Base-by-base conservation (phyloP, 768 basidiomycete genomes). In the Candolleomyces efflorescens region DNA sequence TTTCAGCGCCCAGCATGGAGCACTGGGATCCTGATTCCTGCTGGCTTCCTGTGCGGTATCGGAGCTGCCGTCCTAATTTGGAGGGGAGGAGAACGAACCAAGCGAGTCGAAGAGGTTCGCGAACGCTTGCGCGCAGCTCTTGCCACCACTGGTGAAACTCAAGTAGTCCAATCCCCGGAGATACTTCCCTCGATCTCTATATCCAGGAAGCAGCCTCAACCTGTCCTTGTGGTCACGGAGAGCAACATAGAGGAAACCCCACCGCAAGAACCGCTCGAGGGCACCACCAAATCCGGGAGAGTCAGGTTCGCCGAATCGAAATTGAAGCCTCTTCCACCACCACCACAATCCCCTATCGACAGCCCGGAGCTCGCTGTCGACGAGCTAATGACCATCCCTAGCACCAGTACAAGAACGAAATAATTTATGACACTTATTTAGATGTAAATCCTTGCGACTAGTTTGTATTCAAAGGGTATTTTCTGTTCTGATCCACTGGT, bases 31-130 rank as follows among this genome's bases (percentile, higher is more conserved):
- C 77, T 93, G 15, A 90, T 95, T 50, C 88, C 89, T 0, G 74
- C 76, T 0, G 82, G 82, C 26, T 94, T 94, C 71, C 71, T 90
- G 2, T 88, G 87, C 65, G 91, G 90, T 43, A 93, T 95, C 55
- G 69, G 71, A 24, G 83, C 92, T 6, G 89, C 81, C 10, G 71
- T 91, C 18, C 73, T 88, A 45, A 92, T 93, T 60, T 92, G 86
- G 81, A 75, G 79, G 60, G 90, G 90, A 32, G 83, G 86, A 6
- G 74, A 82, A 64, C 79, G 81, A 65, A 88, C 89, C 11, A 88
- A 87, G 65, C 81, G 87, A 26, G 81, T 82, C 3, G 75, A 81
- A 59, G 78, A 84, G 67, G 87, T 91, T 38, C 77, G 82, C 66
- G 78, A 82, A 59, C 76, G 81, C 49, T 72, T 91, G 6, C 80